These are phyloP conservation scores for Gymnopus androsaceus DNA, from an alignment of 1,284 basidiomycete genomes.

Conservation along the genomic window DNA sequence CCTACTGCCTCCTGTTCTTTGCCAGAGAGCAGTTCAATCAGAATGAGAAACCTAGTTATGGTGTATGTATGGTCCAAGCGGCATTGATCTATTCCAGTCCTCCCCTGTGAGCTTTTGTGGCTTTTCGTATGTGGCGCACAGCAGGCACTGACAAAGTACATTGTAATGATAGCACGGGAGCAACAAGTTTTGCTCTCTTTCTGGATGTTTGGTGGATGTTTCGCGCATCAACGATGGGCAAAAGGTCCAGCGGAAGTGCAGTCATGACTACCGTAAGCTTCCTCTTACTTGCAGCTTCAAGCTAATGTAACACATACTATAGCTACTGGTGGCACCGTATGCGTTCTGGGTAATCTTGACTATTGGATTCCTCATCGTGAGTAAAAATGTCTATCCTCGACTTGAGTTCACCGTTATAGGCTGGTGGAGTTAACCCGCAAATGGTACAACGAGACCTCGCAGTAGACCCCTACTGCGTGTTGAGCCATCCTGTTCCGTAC, in stretches of 20 bases:
- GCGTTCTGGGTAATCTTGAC: not conserved
- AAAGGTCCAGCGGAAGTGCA: conserved; percentile 1
- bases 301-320: not conserved
- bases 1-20: conserved; percentile 10
- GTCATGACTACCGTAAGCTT: not conserved
- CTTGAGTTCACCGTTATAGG: not conserved
- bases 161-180: conserved; percentile 15
- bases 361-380: not conserved
- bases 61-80: conserved; percentile 8
- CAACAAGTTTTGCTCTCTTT: conserved; percentile 3
- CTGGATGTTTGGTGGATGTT: not conserved
- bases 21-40: conserved; percentile 2
- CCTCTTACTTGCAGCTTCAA: not conserved
- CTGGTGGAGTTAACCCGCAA: not conserved
- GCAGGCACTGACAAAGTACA: not conserved
- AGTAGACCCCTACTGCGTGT: conserved; percentile 1
- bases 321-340: conserved; percentile 3
- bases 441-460: not conserved
- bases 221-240: not conserved
- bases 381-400: not conserved
- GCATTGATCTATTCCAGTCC: conserved; percentile 12
- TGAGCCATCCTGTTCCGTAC: conserved; percentile 1
- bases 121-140: no score
- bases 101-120: conserved; percentile 2
- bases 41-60: not conserved